Base-by-base conservation (phyloP, 2,329 filamentous ascomycete species). In the Teratosphaeria epicoccoides region DNA sequence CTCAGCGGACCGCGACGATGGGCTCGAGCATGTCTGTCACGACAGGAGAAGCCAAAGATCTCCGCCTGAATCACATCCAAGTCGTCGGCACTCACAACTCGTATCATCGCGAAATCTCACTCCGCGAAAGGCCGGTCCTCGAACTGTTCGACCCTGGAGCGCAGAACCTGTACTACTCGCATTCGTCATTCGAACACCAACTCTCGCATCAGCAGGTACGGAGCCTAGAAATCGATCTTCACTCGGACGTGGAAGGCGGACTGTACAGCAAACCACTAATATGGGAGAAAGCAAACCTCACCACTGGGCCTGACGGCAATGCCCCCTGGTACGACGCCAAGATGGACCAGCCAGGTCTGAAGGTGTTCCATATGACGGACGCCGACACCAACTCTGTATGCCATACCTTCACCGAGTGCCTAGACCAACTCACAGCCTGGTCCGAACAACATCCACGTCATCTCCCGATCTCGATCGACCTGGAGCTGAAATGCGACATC, bases 61-160 rank as follows among this genome's bases (percentile, higher is more conserved):
- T 76, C 48, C 74, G 73, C 48, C 71, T 78, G 65, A 77, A 77
- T 60, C 73, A 77, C 46, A 71, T 77, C 46, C 75, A 77, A 58
- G 70, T 77, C 43, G 63, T 76, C 33, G 75, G 74, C 56, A 75
- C 74, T 0, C 75, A 77, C 60, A 77, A 77, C 61, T 73, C 70
- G 55, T 78, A 77, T 61, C 75, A 78, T 54, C 66, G 70, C 37
- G 74, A 77, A 55, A 64, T 72, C 23, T 65, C 66, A 2, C 63
- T 68, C 1, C 62, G 64, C n/a, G 74, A 76, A 56, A 68, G 69
- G 29, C 56, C 63, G 2, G 58, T 68, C 10, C 71, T 76, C 57
- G 65, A 71, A 47, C 56, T 67, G 51, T 64, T 71, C 23, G 57
- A 70, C 2, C 59, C 69, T 4, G 59, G 61, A 3, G 65, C 69